A percentile compares a stretch with the other conserved stretches of the same genome.
Conservation (phyloP, 345 rosid species). For the Eucalyptus fibrosa region DNA sequence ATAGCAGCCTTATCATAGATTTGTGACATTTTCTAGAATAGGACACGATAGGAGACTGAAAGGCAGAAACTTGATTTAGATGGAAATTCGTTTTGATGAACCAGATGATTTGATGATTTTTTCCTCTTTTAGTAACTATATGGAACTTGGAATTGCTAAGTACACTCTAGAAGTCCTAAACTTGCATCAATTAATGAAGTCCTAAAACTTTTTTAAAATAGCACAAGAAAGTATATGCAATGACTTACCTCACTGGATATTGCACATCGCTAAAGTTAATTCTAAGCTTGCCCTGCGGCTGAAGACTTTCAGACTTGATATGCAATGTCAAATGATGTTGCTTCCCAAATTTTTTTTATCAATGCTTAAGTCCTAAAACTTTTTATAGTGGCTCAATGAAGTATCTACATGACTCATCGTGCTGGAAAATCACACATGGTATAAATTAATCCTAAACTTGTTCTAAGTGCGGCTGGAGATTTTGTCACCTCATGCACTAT, state of each 20-base stretch:
- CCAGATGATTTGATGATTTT: background rate
- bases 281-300: background rate
- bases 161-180: background rate
- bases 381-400: background rate
- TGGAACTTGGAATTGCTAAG: background rate
- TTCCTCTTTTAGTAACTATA: background rate
- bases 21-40: background rate
- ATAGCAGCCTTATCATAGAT: background rate
- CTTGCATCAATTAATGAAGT: background rate
- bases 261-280: background rate
- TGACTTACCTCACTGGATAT: background rate
- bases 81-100: background rate
- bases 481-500: background rate
- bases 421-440: background rate
- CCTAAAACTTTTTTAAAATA: background rate
- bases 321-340: background rate
- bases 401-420: background rate
- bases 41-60: background rate
- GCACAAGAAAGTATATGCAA: background rate
- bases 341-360: background rate
- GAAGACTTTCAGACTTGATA: background rate
- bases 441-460: background rate
- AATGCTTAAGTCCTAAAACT: background rate
- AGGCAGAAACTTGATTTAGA: background rate
- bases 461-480: background rate